Evolutionary conservation across 768 basidiomycete genomes (phyloP), one percentile per base, ranked within the genome.

Genomic region (Rhodotorula babjevae): DNA sequence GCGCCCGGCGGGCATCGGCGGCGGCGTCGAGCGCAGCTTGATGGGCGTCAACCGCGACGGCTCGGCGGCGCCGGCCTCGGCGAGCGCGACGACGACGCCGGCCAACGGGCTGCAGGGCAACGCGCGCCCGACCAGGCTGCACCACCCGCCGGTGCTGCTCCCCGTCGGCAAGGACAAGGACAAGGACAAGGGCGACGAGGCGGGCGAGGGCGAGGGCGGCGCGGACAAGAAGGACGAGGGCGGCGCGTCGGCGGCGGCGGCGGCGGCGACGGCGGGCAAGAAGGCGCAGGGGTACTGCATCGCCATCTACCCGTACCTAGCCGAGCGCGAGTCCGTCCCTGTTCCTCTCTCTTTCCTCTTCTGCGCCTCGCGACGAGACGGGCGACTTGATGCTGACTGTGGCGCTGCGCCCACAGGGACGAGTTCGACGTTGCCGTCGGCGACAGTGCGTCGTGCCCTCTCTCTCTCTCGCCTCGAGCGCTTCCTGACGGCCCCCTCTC

Each of bases 261-360:
- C 36, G 36, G 9, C 36, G 18, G 23, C 21, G 36, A 19, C 55
- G 12, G 21, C 29, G 33, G 36, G 14, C 40, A 42, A 27, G 36
- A 36, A 27, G 44, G 44, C 44, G 12, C 23, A 56, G n/a, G 83
- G 83, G 29, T 99, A 96, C 79, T 94, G 95, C 4, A 92, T 99
- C 47, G 93, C 94, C 44, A 98, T 98, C 76, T 98, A 99, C 79
- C 96, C 96, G 58, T 98, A 99, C 81, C 90, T 94, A 87, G 93
- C 95, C 12, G 96, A 98, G 81, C 90, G 96, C 80, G 93, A 96
- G 68, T 61, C 18, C 23, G 60, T 63, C 25, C 23, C 25, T 21
- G 7, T 23, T 36, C 11, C 21, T 52, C 47, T 21, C 25, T 25
- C 23, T 10, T 15, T 40, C 25, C 18, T 42, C 27, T 11, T 12